These are phyloP conservation scores for Neopestalotiopsis clavispora DNA, from an alignment of 2,329 filamentous ascomycete species.

Conservation along the genomic window DNA sequence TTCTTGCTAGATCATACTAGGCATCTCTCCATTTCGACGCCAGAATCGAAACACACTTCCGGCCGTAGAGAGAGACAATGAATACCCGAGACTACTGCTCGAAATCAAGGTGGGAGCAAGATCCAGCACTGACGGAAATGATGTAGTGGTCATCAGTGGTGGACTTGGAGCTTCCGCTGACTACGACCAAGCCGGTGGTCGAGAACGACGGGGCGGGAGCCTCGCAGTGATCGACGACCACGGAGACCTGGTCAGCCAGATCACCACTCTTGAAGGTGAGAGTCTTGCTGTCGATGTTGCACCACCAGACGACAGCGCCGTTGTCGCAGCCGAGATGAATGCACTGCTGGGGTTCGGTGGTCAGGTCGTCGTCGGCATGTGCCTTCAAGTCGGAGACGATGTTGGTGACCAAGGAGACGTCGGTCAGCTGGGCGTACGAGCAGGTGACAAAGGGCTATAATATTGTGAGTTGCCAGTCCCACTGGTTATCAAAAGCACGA, in stretches of 20 bases:
- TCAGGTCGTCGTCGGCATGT: background rate
- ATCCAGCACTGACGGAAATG: background rate
- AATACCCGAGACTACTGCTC: background rate
- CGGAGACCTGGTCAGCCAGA: background rate
- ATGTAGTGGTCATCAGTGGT: background rate
- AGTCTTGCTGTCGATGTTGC: background rate
- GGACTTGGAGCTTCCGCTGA: constrained; percentile 4
- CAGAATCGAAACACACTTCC: background rate
- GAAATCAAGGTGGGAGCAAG: background rate
- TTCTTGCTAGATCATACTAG: background rate
- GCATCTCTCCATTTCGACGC: background rate
- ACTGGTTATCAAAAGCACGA: background rate
- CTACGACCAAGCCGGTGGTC: background rate
- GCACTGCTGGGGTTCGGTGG: background rate
- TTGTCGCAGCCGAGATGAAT: constrained; percentile 1
- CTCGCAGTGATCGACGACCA: background rate
- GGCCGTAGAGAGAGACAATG: background rate
- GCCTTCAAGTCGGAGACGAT: background rate
- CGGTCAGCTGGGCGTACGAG: background rate
- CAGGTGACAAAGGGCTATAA: background rate
- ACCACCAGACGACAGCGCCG: constrained; percentile 3
- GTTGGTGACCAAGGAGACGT: background rate
- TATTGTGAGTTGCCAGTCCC: background rate
- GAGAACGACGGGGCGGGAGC: background rate
- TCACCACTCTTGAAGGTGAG: background rate